Percentiles rank a stretch among this genome's conserved stretches.
Conservation (phyloP, 208 protist species). For the Trypanosoma boissoni region DNA sequence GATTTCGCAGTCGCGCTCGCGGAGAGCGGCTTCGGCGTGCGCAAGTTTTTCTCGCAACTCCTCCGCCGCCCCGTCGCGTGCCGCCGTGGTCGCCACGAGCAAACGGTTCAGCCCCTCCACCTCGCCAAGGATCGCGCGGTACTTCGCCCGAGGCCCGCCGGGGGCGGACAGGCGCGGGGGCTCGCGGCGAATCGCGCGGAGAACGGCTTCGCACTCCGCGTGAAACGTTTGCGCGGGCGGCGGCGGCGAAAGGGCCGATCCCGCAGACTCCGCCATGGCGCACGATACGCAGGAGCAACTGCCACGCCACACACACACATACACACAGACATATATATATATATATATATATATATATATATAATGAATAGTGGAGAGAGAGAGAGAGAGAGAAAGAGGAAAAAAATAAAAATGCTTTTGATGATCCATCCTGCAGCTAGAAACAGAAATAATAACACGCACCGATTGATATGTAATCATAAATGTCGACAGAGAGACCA, state of each 20-base stretch:
- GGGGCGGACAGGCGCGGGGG: background rate
- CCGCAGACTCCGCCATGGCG: background rate
- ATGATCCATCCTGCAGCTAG: no score
- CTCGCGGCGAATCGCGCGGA: slow-evolving; percentile 1
- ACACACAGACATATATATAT: no score
- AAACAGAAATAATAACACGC: no score
- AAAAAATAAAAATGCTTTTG: no score
- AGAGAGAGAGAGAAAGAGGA: no score
- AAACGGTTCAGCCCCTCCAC: slow-evolving; percentile 18
- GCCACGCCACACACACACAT: no score
- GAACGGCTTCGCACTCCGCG: slow-evolving; percentile 9
- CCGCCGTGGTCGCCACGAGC: slow-evolving; percentile 11
- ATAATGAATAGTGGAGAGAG: no score
- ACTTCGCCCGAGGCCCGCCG: slow-evolving; percentile 5
- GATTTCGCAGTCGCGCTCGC: background rate
- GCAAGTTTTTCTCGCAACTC: background rate
- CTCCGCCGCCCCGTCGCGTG: slow-evolving; percentile 5
- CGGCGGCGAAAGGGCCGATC: background rate
- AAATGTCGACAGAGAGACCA: no score
- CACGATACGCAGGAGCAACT: no score
- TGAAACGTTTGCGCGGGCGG: slow-evolving; percentile 8
- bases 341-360: no score
- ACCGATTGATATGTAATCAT: no score
- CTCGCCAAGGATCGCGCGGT: slow-evolving; percentile 16
- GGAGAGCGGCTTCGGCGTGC: background rate